phyloP scores from a whole-genome alignment of 1,284 basidiomycete species.

The Fistulinella staudtii region DNA sequence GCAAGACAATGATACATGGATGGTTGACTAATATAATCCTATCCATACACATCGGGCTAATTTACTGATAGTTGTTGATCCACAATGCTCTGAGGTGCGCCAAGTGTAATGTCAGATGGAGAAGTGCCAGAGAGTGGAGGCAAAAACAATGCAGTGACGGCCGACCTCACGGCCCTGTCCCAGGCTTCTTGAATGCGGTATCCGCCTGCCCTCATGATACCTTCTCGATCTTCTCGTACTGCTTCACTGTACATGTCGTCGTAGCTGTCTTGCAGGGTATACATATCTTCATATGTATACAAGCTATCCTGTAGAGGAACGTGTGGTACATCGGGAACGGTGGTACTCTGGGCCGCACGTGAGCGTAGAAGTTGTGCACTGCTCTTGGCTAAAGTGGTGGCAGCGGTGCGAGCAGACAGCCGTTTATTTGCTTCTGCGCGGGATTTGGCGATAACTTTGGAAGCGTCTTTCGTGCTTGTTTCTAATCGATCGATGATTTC shows the following conservation, averaged over 20 bases:
- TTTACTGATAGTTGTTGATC: background rate
- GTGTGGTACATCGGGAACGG: slow-evolving; percentile 73
- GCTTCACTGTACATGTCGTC: slow-evolving; percentile 71
- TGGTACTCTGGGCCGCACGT: slow-evolving; percentile 52
- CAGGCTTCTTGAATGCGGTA: slow-evolving; percentile 82
- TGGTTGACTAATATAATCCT: background rate
- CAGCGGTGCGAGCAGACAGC: slow-evolving; percentile 49
- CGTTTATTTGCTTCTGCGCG: slow-evolving; percentile 60
- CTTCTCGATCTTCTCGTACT: slow-evolving; percentile 70
- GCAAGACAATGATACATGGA: no score
- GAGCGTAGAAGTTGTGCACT: slow-evolving; percentile 51
- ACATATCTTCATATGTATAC: slow-evolving; percentile 72
- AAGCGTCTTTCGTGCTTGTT: slow-evolving; percentile 65
- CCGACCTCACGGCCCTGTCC: slow-evolving; percentile 76
- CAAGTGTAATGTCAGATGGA: slow-evolving; percentile 3
- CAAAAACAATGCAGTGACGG: slow-evolving; percentile 73
- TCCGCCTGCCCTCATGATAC: slow-evolving; percentile 81
- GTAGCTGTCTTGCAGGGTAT: slow-evolving; percentile 52
- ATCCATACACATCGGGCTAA: slow-evolving; percentile 4
- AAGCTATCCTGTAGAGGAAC: slow-evolving; percentile 71
- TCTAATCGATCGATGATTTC: slow-evolving; percentile 81
- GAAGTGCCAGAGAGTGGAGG: slow-evolving; percentile 36
- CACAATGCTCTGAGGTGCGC: slow-evolving; percentile 2
- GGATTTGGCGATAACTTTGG: slow-evolving; percentile 66
- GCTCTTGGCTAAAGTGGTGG: slow-evolving; percentile 44